Evolutionary conservation across 2,329 filamentous ascomycete species (phyloP), one percentile per base, ranked within the genome.

Genomic region (Didymosphaeria variabile): DNA sequence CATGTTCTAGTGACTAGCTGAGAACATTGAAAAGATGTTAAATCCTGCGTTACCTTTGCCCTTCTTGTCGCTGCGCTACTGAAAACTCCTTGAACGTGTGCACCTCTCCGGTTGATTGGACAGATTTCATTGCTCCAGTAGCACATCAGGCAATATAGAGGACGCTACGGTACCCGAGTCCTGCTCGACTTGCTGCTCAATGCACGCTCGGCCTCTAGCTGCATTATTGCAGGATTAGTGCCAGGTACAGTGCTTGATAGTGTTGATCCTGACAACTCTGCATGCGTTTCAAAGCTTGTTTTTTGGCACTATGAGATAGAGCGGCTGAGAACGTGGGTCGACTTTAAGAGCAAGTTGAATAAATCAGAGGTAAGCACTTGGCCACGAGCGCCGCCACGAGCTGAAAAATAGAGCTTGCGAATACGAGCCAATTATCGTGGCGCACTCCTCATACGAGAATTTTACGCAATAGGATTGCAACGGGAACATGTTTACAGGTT

Each of bases 351-450:
- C 7, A 19, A 21, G 3, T 3, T 12, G 42, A 45, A 13, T 8
- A 23, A 5, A 10, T 13, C n/a, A 23, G 19, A 10, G 9, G n/a
- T 23, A 19, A 45, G 42, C 42, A 6, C 42, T 21, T 19, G 6
- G 6, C 15, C 12, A 7, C 17, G 38, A 17, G 13, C 17, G 38
- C 38, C 38, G 38, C 38, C 13, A n/a, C 34, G 31, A 40, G 49
- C 49, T 52, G 32, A 52, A 23, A 13, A 1, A 32, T 7, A 15
- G 5, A 9, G 38, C 38, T 8, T 19, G 21, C 36, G 38, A 19
- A 55, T 55, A 44, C 40, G 52, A 45, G 38, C 7, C 23, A 44
- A 42, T 55, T 44, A 44, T 45, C 52, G 40, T 7, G 26, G 34
- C 15, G 34, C 34, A 8, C n/a, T 12, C 23, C 26, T 2, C 23